Evolutionary conservation across 2,329 filamentous ascomycete species (phyloP), one percentile per base, ranked within the genome.

Genomic region (Diplocarpon mali): DNA sequence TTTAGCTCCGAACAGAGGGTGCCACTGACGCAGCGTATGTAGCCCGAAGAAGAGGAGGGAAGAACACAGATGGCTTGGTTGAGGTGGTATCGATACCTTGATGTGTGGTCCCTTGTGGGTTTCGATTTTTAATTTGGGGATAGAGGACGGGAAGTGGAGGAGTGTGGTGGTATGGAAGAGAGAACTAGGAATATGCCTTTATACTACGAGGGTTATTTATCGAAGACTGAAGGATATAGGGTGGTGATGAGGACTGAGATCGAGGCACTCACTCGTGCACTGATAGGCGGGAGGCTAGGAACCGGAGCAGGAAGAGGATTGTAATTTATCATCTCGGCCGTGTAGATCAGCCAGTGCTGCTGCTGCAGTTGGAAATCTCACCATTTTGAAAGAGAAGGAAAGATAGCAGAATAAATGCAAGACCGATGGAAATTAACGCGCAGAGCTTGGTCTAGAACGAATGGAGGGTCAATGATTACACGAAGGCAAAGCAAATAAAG

Each of bases 81-180:
- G 14, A 9, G 5, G 12, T 16, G 12, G 8, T 29, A 28, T 32
- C 51, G 28, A 56, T 56, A 10, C 47, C 54, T 46, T 56, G 54
- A 32, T 3, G 20, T 24, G 20, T 24, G 20, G 20, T 24, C 20
- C 7, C 44, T 42, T 27, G 54, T 34, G 13, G 52, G 53, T 9
- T 53, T 50, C 53, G 36, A 57, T 52, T 40, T 53, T 54, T 7
- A 50, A 51, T 31, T 46, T 40, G 44, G 16, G 47, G 30, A 15
- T 44, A 15, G 29, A 53, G 43, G 24, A 48, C n/a, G n/a, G n/a
- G n/a, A n/a, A n/a, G 17, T 44, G 20, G 29, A 53, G 43, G 24
- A 48, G 31, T 8, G 36, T 9, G 14, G 42, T 13, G 35, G 51
- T 9, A 31, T 39, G 7, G 42, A 46, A 38, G 45, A 53, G 29